Evolutionary conservation across 1,284 basidiomycete species (phyloP), one percentile per base, ranked within the genome.

Genomic region (Austroboletus niveus): DNA sequence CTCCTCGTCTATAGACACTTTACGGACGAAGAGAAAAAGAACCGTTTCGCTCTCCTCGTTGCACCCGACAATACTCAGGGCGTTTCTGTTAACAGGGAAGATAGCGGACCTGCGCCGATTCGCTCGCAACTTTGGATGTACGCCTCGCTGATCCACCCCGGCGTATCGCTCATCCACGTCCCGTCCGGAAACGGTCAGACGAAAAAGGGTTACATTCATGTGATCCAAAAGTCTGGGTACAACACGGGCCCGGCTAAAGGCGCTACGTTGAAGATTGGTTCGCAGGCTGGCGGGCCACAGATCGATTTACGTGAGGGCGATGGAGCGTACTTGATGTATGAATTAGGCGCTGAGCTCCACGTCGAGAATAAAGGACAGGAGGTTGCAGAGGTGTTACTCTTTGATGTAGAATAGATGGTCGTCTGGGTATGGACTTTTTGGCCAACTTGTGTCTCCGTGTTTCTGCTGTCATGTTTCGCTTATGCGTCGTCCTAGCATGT

Each of bases 191-290:
- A 61, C 56, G 42, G 38, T n/a, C 48, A 42, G 29, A 29, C 34
- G 53, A 62, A 62, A 42, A 86, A 85, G 64, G 84, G 75, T 3
- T 87, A 87, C 60, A 69, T 91, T 44, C 85, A 89, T 54, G 77
- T 90, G 48, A 73, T 91, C 48, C 89, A 92, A 71, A 84, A 77
- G 9, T 84, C 83, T 24, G 91, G 89, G 4, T 94, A 88, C 69
- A 88, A 92, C 56, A 63, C 75, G 1, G 73, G 71, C 4, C 60
- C 66, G 20, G 72, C 80, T 0, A 69, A 64, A 1, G 86, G 86
- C 0, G 81, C 78, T 0, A 66, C 68, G 40, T 64, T 89, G 48
- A 75, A 66, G 47, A 57, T 84, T 38, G 76, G 75, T 2, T 72
- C 72, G 8, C 69, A 75, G 10, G 69, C 71, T 15, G 69, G 69